These are phyloP conservation scores for Austroboletus rostrupii DNA, from an alignment of 1,284 basidiomycete species.

Conservation along the genomic window DNA sequence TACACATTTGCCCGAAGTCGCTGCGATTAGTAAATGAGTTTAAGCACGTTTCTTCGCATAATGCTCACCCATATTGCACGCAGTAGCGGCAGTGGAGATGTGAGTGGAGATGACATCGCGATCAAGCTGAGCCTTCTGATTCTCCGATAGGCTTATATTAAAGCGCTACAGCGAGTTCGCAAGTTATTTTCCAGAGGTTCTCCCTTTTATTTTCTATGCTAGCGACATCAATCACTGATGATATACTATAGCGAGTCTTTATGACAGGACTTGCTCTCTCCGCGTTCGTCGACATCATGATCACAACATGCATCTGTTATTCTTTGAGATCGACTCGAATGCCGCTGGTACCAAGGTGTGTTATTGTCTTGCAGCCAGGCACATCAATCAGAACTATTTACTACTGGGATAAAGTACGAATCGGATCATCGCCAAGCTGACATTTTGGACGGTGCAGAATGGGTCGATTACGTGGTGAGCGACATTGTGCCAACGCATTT, in stretches of 20 bases:
- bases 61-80: neutral
- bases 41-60: neutral
- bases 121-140: neutral
- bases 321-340: slow-evolving; percentile 39
- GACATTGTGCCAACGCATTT: neutral
- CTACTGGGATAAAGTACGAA: slow-evolving; percentile 34
- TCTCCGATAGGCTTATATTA: slow-evolving; percentile 13
- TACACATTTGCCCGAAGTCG: slow-evolving; percentile 4
- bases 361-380: neutral
- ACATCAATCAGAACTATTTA: neutral
- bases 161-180: slow-evolving; percentile 13
- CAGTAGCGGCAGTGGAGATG: slow-evolving; percentile 23
- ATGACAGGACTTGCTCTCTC: slow-evolving; percentile 48
- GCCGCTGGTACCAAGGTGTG: slow-evolving; percentile 32
- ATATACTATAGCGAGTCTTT: slow-evolving; percentile 43
- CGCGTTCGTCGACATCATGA: slow-evolving; percentile 44
- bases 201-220: neutral
- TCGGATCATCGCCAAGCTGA: slow-evolving; percentile 43
- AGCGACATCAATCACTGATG: neutral
- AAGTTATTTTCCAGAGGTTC: slow-evolving; percentile 12
- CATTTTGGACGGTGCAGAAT: slow-evolving; percentile 48
- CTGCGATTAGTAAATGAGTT: slow-evolving; percentile 18
- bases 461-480: slow-evolving; percentile 44
- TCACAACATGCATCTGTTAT: slow-evolving; percentile 43
- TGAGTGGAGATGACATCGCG: slow-evolving; percentile 2